These are phyloP conservation scores for Didymella segeticola DNA, from an alignment of 2,329 filamentous ascomycete species.

Conservation along the genomic window DNA sequence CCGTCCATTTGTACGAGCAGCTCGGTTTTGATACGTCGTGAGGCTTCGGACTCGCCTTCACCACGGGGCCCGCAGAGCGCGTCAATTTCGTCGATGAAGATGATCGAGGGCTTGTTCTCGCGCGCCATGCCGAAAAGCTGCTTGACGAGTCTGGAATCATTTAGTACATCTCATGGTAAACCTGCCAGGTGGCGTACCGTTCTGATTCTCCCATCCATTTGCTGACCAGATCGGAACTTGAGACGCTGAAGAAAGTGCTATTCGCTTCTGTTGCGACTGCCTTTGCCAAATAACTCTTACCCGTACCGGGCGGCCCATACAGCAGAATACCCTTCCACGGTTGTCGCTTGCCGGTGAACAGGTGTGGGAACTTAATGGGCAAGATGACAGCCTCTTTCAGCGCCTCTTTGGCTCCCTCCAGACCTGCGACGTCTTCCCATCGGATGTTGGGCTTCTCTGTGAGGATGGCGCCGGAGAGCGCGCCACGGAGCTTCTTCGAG, in stretches of 20 bases:
- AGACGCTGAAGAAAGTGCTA: constrained; percentile 98
- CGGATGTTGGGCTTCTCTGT: constrained; percentile 95
- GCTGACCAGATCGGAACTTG: constrained; percentile 94
- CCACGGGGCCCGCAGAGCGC: constrained; percentile 90
- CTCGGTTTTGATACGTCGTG: constrained; percentile 96
- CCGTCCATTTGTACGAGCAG: constrained; percentile 99
- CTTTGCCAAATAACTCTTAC: constrained; percentile 97
- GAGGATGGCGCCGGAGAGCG: constrained; percentile 88
- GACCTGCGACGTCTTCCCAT: constrained; percentile 97
- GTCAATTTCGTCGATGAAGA: constrained; percentile 98
- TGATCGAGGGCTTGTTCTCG: constrained; percentile 97
- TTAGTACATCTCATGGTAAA: constrained; percentile 9
- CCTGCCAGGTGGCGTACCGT: constrained; percentile 63
- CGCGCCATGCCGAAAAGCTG: constrained; percentile 97
- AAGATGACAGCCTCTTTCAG: constrained; percentile 97
- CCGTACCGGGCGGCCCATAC: constrained; percentile 94
- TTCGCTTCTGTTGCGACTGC: constrained; percentile 98
- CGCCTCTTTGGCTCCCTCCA: constrained; percentile 94
- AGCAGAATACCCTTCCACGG: constrained; percentile 98
- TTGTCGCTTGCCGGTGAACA: constrained; percentile 95
- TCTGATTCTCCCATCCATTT: constrained; percentile 99
- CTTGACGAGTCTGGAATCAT: constrained; percentile 77
- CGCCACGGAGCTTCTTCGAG: constrained; percentile 91
- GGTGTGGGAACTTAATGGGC: constrained; percentile 96
- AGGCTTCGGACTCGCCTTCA: constrained; percentile 97